Evolutionary conservation across 208 protist species (phyloP).

Genomic region (Paratrypanosoma confusum): DNA sequence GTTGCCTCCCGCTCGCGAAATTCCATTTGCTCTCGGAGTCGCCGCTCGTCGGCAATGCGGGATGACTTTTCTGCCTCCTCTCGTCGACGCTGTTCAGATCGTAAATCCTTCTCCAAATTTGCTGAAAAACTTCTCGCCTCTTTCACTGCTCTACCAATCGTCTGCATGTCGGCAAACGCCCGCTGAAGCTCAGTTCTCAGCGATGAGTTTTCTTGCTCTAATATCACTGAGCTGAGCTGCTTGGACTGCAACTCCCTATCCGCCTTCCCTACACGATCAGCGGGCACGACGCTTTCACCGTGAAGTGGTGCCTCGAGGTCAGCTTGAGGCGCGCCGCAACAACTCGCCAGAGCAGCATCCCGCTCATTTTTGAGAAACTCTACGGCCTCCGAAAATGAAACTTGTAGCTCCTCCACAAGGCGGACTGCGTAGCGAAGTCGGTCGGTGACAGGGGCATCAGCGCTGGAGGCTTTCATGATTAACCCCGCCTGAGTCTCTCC

Average conservation of each 20-base stretch:
- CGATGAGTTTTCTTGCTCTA: not conserved
- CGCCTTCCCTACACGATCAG: no score
- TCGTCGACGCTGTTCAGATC: no score
- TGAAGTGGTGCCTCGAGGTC: conserved; percentile 3
- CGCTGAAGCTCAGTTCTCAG: conserved; percentile 11
- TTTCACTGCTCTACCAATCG: not conserved
- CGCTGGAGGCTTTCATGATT: no score
- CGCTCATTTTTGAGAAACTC: conserved; percentile 6
- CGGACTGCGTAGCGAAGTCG: not conserved
- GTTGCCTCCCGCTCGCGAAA: not conserved
- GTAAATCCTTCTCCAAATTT: no score
- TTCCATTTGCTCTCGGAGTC: conserved; percentile 1
- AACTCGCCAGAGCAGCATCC: conserved; percentile 7
- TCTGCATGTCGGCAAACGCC: conserved; percentile 10
- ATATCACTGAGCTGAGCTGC: no score
- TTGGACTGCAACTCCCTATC: no score
- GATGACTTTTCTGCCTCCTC: no score
- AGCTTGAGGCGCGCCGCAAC: no score
- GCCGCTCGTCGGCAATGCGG: not conserved
- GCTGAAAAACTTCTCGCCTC: not conserved
- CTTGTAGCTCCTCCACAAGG: conserved; percentile 1
- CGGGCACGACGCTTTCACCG: not conserved
- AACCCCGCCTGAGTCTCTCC: no score
- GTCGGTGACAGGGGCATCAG: no score
- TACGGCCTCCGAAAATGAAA: not conserved